These are phyloP conservation scores for Eutrema yunnanense DNA, from an alignment of 345 rosid species.

Conservation along the genomic window DNA sequence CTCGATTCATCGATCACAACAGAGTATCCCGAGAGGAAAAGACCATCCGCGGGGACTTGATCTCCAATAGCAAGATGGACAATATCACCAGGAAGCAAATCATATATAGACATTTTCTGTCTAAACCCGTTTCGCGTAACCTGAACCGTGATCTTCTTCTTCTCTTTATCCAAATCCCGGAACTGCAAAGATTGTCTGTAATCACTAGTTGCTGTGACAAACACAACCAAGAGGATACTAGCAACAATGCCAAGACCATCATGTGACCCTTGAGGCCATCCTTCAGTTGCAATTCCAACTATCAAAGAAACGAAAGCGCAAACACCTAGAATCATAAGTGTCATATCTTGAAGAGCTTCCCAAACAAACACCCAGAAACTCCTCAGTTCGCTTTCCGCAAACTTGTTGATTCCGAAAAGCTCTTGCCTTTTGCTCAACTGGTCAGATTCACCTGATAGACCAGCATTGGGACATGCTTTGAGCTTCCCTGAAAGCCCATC, in stretches of 20 bases:
- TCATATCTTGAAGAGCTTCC: constrained; percentile 97
- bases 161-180: constrained; percentile 80
- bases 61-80: constrained; percentile 89
- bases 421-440: constrained; percentile 50
- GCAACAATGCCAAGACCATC: constrained; percentile 94
- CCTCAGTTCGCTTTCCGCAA: constrained; percentile 57
- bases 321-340: constrained; percentile 80
- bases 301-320: constrained; percentile 84
- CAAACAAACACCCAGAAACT: constrained; percentile 79
- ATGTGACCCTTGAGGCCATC: constrained; percentile 92
- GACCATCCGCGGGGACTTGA: constrained; percentile 91
- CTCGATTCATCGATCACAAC: constrained; percentile 80
- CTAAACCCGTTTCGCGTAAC: constrained; percentile 76
- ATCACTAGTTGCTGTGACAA: constrained; percentile 88
- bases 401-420: constrained; percentile 70
- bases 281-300: constrained; percentile 85
- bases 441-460: constrained; percentile 39
- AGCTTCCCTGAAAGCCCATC: constrained; percentile 65
- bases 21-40: constrained; percentile 78
- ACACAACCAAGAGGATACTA: constrained; percentile 74
- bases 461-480: constrained; percentile 45
- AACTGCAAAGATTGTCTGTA: constrained; percentile 91
- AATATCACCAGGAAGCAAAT: constrained; percentile 79
- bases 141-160: constrained; percentile 75
- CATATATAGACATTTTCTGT: constrained; percentile 85